Evolutionary conservation across 2,329 filamentous ascomycete species (phyloP), one percentile per base, ranked within the genome.

Genomic region (Didymosphaeria variabile): DNA sequence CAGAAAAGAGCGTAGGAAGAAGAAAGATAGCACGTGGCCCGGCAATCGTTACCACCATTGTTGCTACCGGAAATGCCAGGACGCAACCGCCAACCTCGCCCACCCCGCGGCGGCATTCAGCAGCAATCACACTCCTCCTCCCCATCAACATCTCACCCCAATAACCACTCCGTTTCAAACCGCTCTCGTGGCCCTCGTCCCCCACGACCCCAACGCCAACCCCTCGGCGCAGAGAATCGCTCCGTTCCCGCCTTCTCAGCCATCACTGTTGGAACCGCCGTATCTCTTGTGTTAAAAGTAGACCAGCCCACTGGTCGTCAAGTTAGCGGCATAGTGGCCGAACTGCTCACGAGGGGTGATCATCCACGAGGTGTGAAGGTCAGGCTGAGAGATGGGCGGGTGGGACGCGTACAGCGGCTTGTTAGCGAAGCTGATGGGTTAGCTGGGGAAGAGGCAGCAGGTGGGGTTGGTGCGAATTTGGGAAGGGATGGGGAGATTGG

Each of bases 301-400:
- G 91, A 94, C 76, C 91, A 94, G 74, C 86, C 86, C 1, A 93
- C 90, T 0, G 91, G 91, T 7, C 85, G 85, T 49, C 88, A 92
- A 68, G 91, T 92, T 1, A 81, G 83, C 47, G 91, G 91, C 26
- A 77, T 83, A 5, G 87, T 94, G 1, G 83, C 84, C 55, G 86
- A 92, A 49, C 76, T 94, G 0, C 82, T 94, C 51, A 94, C 91
- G 2, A 82, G 86, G 1, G 90, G 90, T 29, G 87, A 94, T 67
- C 91, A 94, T 70, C 90, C 90, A 2, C 85, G 90, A 10, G 91
- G 91, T 38, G 91, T 94, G 80, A 94, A 94, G 77, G 91, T 94
- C 26, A 86, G 91, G 2, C 81, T 94, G 6, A 79, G 81, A 1
- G 90, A 91, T 74, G 91, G 91, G 1, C 84, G 90, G 29, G 86